These are phyloP conservation scores for Globisporangium acanthophoron DNA, from an alignment of 352 stramenopile species.

Conservation along the genomic window DNA sequence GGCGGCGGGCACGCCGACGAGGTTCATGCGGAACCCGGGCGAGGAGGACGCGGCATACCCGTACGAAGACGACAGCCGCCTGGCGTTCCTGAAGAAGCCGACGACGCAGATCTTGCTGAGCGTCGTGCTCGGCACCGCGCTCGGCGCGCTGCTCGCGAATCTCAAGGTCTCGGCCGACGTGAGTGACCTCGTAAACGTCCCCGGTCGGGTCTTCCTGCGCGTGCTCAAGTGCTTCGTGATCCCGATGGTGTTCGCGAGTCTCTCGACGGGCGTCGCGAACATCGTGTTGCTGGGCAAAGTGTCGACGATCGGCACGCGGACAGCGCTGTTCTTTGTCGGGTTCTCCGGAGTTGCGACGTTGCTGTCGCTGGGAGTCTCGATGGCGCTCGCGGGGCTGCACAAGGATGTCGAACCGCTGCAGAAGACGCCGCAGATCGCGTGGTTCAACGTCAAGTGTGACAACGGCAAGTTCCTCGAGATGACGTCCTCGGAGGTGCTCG, in stretches of 20 bases:
- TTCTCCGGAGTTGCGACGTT: conserved; percentile 28
- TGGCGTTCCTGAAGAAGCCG: conserved; percentile 21
- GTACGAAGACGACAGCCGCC: conserved; percentile 13
- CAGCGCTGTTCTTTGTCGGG: conserved; percentile 39
- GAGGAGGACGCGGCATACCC: conserved; percentile 4
- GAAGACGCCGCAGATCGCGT: neutral
- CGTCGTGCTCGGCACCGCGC: conserved; percentile 22
- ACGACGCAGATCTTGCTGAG: conserved; percentile 40
- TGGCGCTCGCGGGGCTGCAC: conserved; percentile 36
- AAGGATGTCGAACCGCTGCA: neutral
- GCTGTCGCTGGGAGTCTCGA: conserved; percentile 35
- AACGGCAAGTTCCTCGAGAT: conserved; percentile 31
- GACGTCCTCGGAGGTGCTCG: conserved; percentile 13
- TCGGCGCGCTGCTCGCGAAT: conserved; percentile 30
- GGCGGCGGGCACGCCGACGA: conserved; percentile 2
- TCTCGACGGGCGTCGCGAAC: conserved; percentile 53
- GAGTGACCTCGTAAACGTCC: conserved; percentile 29
- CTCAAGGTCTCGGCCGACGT: conserved; percentile 29
- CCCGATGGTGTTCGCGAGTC: conserved; percentile 64
- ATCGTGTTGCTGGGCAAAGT: conserved; percentile 67
- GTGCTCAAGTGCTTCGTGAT: conserved; percentile 50
- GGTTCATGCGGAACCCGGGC: conserved; percentile 7
- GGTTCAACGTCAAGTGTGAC: conserved; percentile 30
- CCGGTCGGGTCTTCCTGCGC: conserved; percentile 38
- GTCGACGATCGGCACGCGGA: conserved; percentile 46